These are phyloP conservation scores for Gastrodia elata DNA, from an alignment of 106 monocot genomes.

Conservation along the genomic window DNA sequence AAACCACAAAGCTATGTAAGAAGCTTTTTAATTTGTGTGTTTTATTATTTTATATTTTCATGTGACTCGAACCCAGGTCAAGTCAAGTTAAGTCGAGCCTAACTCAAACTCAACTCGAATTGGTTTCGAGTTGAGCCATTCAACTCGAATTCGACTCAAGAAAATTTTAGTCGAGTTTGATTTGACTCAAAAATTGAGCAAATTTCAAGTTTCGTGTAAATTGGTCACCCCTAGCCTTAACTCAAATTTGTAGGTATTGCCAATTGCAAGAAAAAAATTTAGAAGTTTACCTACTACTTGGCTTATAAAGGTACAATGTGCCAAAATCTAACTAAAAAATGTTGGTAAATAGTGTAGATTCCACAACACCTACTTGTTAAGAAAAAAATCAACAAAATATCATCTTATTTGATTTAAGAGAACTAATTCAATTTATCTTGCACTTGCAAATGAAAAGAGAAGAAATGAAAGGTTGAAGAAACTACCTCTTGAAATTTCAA, in stretches of 20 bases:
- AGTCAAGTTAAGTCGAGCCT: too few species aligned
- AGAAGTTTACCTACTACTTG: neutral
- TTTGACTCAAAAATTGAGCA: too few species aligned
- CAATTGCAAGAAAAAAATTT: neutral
- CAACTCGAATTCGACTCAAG: too few species aligned
- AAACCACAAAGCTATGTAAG: too few species aligned
- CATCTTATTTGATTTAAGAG: neutral
- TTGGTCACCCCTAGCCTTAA: too few species aligned
- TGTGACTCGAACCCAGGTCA: too few species aligned
- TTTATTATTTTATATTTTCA: too few species aligned
- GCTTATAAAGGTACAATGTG: neutral
- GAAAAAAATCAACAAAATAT: neutral
- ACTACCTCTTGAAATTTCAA: slow-evolving; percentile 95
- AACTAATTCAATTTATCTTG: neutral
- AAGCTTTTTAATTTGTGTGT: too few species aligned
- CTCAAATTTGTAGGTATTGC: neutral
- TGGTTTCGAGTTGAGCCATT: too few species aligned
- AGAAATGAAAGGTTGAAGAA: slow-evolving; percentile 4
- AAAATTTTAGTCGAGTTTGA: too few species aligned
- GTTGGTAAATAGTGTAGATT: neutral
- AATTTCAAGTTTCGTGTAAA: too few species aligned
- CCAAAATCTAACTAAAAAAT: neutral
- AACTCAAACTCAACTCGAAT: too few species aligned
- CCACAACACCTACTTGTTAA: neutral
- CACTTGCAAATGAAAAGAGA: neutral